These are phyloP conservation scores for Monosporozyma unispora DNA, from an alignment of 805 yeast genomes.

Conservation along the genomic window DNA sequence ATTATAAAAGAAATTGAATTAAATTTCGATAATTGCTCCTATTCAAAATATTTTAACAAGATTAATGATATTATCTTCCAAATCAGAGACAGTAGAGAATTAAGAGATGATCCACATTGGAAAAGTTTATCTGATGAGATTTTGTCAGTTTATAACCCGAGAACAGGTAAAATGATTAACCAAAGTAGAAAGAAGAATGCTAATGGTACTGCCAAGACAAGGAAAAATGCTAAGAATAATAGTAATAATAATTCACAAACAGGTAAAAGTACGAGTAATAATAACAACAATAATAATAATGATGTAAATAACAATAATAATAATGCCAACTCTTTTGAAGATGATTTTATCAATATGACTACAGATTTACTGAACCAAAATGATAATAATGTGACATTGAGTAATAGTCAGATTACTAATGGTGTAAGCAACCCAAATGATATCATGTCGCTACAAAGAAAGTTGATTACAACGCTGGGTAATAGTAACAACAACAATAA, in stretches of 20 bases:
- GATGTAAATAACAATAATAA: background rate
- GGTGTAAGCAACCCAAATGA: background rate
- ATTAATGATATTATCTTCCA: conserved; percentile 26
- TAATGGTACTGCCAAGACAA: conserved; percentile 1
- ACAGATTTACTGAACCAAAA: conserved; percentile 6
- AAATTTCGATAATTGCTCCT: conserved; percentile 26
- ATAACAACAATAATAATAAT: background rate
- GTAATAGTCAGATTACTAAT: background rate
- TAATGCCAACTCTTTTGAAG: conserved; percentile 2
- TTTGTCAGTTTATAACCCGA: conserved; percentile 21
- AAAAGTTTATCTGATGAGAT: conserved; percentile 20
- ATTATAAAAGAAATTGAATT: conserved; percentile 28
- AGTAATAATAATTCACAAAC: background rate
- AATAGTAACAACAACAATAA: too few relatives aligned
- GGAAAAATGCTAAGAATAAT: background rate
- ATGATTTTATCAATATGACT: conserved; percentile 7
- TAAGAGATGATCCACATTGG: conserved; percentile 25
- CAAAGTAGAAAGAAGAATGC: conserved; percentile 13
- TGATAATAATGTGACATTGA: background rate
- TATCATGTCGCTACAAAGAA: conserved; percentile 12
- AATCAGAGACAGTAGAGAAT: conserved; percentile 22
- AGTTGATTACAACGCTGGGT: conserved; percentile 5
- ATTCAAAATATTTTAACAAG: conserved; percentile 23
- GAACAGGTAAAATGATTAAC: conserved; percentile 24
- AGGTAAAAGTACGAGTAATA: background rate